Evolutionary conservation across 2,329 filamentous ascomycete species (phyloP), one percentile per base, ranked within the genome.

Genomic region (Bipolaris victoriae): DNA sequence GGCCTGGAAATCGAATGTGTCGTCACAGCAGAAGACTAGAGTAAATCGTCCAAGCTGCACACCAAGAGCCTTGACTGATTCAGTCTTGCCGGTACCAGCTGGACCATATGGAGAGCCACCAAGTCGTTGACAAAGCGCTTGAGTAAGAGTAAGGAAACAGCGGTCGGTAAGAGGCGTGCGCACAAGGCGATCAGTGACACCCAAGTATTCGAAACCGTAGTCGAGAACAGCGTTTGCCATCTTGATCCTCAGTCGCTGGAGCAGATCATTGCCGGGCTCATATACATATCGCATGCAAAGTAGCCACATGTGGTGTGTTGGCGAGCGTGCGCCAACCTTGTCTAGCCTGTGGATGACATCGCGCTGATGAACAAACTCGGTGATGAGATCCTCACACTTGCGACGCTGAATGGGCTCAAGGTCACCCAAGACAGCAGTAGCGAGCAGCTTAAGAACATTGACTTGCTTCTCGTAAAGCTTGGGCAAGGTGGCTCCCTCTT

Each of bases 1-100:
- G 49, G 95, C 95, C 73, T 99, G 95, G 83, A 98, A 99, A 77
- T 99, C 95, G 71, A 99, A 99, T 0, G 95, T 99, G 78, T 99
- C 95, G 74, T 99, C 95, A 81, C 95, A 99, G 77, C 96, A 99
- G 82, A 99, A 99, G 26, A 99, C 96, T 24, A 99, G 86, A 1
- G 96, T 99, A 76, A 99, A 99, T 58, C 96, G 89, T 74, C 95
- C 96, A 52, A 99, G 88, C 76, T 99, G 93, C 3, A 99, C 86
- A 82, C 95, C 96, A 24, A 99, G 85, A 18, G 95, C 95, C 79
- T 99, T 99, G 76, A 99, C 95, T 1, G 95, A 99, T 75, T 99
- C 95, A 0, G 95, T 99, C 80, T 99, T 99, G 76, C 95, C 95
- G 43, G 95, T 99, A 82, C 95, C 95, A 57, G 95, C 95, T 65